These are phyloP conservation scores for Aureobasidium subglaciale DNA, from an alignment of 2,329 filamentous ascomycete genomes.

Conservation along the genomic window DNA sequence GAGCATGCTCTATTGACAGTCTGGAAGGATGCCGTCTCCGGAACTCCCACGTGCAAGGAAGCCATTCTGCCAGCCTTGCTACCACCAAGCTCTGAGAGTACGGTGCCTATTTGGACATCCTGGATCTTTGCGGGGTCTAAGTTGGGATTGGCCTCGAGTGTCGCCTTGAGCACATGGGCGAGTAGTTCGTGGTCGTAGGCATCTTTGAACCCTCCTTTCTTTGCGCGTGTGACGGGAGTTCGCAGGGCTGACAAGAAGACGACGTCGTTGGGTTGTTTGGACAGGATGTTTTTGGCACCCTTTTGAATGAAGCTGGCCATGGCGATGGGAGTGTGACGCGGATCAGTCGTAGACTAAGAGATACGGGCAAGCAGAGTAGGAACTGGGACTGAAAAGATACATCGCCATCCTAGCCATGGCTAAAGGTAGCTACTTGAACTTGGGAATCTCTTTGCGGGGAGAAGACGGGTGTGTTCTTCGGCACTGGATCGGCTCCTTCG, in stretches of 20 bases:
- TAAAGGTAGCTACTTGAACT: conserved; percentile 7
- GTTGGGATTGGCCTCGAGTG: conserved; percentile 63
- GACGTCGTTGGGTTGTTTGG: conserved; percentile 72
- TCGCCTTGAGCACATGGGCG: conserved; percentile 57
- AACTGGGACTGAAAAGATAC: background rate
- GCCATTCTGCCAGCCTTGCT: conserved; percentile 89
- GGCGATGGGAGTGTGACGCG: background rate
- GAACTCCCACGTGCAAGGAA: conserved; percentile 73
- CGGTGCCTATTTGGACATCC: conserved; percentile 80
- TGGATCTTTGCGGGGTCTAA: conserved; percentile 64
- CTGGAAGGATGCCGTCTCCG: conserved; percentile 66
- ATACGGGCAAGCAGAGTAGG: too few relatives aligned
- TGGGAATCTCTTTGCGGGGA: conserved; percentile 3
- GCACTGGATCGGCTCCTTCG: conserved; percentile 7
- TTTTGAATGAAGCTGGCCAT: conserved; percentile 18
- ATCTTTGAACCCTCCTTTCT: conserved; percentile 78
- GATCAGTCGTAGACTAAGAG: background rate
- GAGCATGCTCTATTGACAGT: conserved; percentile 86
- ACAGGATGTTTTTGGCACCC: conserved; percentile 67
- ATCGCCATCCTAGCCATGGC: background rate
- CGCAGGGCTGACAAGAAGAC: conserved; percentile 87
- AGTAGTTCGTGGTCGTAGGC: conserved; percentile 88
- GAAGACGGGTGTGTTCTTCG: conserved; percentile 10
- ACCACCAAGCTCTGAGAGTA: conserved; percentile 84
- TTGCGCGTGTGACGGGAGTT: conserved; percentile 75